A percentile compares a stretch with the other conserved stretches of the same genome.
Evolutionary conservation across 768 basidiomycete genomes (phyloP).

Genomic region (Mycena epipterygia): DNA sequence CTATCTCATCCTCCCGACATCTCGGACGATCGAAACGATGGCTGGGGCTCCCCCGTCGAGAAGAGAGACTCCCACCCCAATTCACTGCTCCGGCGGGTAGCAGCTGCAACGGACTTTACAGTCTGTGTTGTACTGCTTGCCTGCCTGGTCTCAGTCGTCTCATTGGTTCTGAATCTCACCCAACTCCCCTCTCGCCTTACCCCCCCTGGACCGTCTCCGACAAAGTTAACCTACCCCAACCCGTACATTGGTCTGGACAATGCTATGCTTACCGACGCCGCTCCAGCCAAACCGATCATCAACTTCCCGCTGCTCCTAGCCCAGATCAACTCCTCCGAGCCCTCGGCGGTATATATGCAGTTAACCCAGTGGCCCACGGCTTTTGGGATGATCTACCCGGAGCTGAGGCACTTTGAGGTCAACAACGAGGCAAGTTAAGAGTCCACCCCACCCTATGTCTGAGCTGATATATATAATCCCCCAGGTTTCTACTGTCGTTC

Average conservation of each 20-base stretch:
- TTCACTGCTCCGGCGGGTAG: neutral
- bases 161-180: neutral
- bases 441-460: no score
- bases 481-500: conserved; percentile 30
- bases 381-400: conserved; percentile 31
- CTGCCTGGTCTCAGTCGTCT: neutral
- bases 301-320: conserved; percentile 21
- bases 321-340: conserved; percentile 21
- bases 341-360: conserved; percentile 9
- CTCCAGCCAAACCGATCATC: conserved; percentile 4
- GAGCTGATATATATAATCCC: no score
- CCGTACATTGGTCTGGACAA: conserved; percentile 26
- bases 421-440: neutral
- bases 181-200: neutral
- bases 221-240: conserved; percentile 20
- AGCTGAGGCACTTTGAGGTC: conserved; percentile 12
- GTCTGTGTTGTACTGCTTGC: neutral
- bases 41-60: neutral
- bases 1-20: neutral
- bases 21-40: neutral
- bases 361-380: neutral
- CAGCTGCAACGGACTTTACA: neutral
- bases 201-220: neutral
- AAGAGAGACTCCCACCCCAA: neutral
- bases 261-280: neutral